Conservation (phyloP, 1,284 basidiomycete species). For the Gastroboletus turbinatus region DNA sequence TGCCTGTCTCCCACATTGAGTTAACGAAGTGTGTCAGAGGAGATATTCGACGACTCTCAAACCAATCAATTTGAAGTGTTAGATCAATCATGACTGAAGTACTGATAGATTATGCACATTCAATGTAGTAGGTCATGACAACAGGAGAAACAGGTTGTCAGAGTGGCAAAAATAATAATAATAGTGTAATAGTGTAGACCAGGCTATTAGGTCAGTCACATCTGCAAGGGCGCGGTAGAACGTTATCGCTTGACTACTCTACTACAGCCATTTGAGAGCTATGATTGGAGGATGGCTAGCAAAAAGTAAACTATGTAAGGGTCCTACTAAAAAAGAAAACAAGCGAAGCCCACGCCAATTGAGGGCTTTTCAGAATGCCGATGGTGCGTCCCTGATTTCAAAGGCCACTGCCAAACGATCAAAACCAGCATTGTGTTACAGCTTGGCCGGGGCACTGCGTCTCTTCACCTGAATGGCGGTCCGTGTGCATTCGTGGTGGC, state of each 20-base stretch:
- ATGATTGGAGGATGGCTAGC: no score
- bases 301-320: no score
- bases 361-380: no score
- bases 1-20: neutral
- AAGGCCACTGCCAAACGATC: conserved; percentile 30
- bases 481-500: conserved; percentile 1
- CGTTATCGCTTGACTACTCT: no score
- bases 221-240: no score
- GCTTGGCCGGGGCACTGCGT: conserved; percentile 49
- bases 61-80: neutral
- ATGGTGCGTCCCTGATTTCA: conserved; percentile 5
- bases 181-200: no score
- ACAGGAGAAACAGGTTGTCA: neutral
- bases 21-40: neutral
- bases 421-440: conserved; percentile 42
- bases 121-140: neutral
- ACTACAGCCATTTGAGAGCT: no score
- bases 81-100: neutral
- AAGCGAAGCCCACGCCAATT: no score
- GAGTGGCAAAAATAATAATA: no score
- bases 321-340: no score
- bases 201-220: neutral
- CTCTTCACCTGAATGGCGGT: conserved; percentile 22
- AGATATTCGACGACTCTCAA: neutral
- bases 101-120: neutral